Evolutionary conservation across 305 asterid species (phyloP).

Genomic region (Caryopteris hybrid): DNA sequence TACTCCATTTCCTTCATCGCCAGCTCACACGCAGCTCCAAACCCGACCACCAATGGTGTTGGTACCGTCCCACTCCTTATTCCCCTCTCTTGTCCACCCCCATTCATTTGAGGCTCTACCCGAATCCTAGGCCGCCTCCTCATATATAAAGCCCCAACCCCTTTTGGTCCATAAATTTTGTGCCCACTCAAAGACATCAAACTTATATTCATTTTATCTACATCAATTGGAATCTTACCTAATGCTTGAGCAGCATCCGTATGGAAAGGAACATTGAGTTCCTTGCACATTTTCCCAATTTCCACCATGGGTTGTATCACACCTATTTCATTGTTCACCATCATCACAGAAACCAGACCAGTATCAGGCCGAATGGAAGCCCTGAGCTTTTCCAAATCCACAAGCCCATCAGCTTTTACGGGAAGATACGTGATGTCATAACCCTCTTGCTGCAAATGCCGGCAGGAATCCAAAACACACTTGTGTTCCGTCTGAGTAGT

Average conservation of each 20-base stretch:
- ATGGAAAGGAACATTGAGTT: constrained; percentile 70
- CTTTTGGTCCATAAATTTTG: constrained; percentile 92
- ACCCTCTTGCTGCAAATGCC: constrained; percentile 89
- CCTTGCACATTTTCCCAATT: constrained; percentile 83
- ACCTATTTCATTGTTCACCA: constrained; percentile 97
- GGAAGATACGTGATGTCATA: constrained; percentile 83
- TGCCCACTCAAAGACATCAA: constrained; percentile 96
- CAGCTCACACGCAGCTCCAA: constrained; percentile 87
- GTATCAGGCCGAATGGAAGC: constrained; percentile 78
- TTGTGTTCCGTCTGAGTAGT: constrained; percentile 97
- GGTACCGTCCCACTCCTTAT: constrained; percentile 97
- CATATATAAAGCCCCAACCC: constrained; percentile 86
- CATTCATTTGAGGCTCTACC: constrained; percentile 95
- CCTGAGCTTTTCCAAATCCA: constrained; percentile 60
- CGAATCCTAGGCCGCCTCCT: constrained; percentile 90
- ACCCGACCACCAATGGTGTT: constrained; percentile 89
- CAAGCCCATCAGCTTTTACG: constrained; percentile 65
- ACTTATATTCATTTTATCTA: constrained; percentile 79
- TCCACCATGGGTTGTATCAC: constrained; percentile 86
- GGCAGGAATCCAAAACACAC: constrained; percentile 91
- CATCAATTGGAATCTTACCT: constrained; percentile 86
- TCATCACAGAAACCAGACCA: constrained; percentile 85
- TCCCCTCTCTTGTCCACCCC: constrained; percentile 99
- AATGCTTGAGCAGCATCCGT: constrained; percentile 94
- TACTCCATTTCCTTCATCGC: constrained; percentile 95